Conservation (phyloP, 352 stramenopile species). For the Phytophthora agathidicida region DNA sequence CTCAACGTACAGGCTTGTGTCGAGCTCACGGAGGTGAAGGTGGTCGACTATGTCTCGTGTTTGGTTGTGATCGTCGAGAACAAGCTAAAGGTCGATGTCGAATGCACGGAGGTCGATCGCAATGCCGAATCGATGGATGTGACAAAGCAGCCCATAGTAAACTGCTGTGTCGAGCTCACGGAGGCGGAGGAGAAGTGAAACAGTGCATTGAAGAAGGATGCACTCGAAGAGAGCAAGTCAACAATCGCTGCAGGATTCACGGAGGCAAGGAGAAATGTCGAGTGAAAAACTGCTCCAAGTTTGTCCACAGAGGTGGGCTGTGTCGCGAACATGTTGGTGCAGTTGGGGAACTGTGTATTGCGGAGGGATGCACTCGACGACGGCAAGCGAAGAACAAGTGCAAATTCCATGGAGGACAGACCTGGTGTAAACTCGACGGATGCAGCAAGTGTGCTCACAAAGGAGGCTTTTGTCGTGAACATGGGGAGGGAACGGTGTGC, state of each 20-base stretch:
- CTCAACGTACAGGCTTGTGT: constrained; percentile 20
- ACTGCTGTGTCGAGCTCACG: constrained; percentile 58
- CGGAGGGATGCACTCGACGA: constrained; percentile 56
- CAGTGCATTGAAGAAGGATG: constrained; percentile 21
- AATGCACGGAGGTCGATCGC: constrained; percentile 12
- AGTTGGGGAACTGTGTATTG: constrained; percentile 50
- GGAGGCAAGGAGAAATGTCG: constrained; percentile 57
- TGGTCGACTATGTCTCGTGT: constrained; percentile 12
- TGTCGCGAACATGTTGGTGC: constrained; percentile 62
- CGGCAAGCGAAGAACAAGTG: constrained; percentile 66
- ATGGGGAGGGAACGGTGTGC: constrained; percentile 66
- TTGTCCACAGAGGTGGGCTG: constrained; percentile 22
- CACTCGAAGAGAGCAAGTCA: constrained; percentile 19
- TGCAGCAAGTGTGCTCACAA: constrained; percentile 69
- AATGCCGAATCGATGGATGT: constrained; percentile 47
- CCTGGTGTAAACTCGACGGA: constrained; percentile 61
- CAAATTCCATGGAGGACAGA: constrained; percentile 58
- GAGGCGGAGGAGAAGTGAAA: constrained; percentile 48
- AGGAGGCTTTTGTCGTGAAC: constrained; percentile 66
- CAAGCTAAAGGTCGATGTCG: constrained; percentile 18
- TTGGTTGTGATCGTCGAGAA: constrained; percentile 21
- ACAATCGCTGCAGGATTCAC: constrained; percentile 66
- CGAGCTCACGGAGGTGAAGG: constrained; percentile 20
- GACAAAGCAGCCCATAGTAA: constrained; percentile 56
- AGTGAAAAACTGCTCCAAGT: constrained; percentile 34